phyloP scores from a whole-genome alignment of 2,329 filamentous ascomycete genomes.

The Aspergillus caelatus region DNA sequence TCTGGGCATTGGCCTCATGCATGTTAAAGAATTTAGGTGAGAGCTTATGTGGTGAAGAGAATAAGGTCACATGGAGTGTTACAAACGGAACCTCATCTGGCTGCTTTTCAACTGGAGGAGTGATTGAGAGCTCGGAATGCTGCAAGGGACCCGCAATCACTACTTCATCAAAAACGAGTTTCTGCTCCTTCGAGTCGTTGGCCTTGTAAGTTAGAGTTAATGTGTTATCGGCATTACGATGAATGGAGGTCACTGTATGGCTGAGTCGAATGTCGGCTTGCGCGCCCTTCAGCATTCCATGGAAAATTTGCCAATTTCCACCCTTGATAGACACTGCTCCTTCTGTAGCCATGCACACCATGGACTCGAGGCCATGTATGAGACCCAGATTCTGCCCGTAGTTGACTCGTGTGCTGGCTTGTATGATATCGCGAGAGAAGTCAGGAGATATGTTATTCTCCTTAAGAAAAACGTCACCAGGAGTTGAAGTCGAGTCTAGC shows the following conservation, averaged over 20 bases:
- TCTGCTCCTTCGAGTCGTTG: constrained; percentile 18
- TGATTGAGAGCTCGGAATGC: constrained; percentile 68
- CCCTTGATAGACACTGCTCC: constrained; percentile 77
- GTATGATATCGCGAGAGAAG: constrained; percentile 81
- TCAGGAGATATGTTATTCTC: constrained; percentile 66
- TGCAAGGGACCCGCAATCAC: constrained; percentile 84
- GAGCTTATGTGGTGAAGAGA: constrained; percentile 76
- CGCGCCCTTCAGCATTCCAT: constrained; percentile 72
- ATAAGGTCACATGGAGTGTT: constrained; percentile 83
- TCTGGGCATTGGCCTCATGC: constrained; percentile 43
- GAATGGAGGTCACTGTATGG: constrained; percentile 67
- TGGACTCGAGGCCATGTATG: constrained; percentile 86
- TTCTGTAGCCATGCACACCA: constrained; percentile 89
- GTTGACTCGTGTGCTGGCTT: constrained; percentile 89
- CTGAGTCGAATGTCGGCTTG: constrained; percentile 65
- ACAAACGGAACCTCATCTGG: constrained; percentile 87
- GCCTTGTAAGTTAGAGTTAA: constrained; percentile 48
- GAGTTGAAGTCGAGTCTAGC: constrained; percentile 65
- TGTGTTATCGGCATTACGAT: constrained; percentile 39
- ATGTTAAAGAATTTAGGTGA: constrained; percentile 74
- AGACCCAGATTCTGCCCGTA: constrained; percentile 86
- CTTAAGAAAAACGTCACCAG: constrained; percentile 72
- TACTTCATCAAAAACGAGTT: constrained; percentile 69
- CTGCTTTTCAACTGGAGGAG: constrained; percentile 44
- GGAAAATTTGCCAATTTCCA: constrained; percentile 94